Conservation (phyloP, 805 yeast genomes). For the Naumovozyma castellii region DNA sequence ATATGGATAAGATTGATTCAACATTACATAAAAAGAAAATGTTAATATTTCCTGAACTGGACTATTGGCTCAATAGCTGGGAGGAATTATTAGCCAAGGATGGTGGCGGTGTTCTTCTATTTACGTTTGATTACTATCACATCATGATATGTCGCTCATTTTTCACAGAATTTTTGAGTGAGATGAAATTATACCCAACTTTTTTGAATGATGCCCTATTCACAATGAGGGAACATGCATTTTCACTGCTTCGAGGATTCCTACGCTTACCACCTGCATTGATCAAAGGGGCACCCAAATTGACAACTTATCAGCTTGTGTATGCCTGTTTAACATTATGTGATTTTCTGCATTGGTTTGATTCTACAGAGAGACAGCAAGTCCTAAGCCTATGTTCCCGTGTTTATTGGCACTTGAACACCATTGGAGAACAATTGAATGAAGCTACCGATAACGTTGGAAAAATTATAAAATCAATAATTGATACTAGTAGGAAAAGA, state of each 20-base stretch:
- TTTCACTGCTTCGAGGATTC: conserved; percentile 37
- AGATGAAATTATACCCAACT: conserved; percentile 14
- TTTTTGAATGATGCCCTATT: conserved; percentile 28
- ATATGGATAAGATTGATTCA: neutral
- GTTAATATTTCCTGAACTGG: conserved; percentile 28
- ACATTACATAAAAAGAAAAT: conserved; percentile 2
- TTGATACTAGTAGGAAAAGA: conserved; percentile 34
- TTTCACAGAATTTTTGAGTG: conserved; percentile 23
- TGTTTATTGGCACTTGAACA: conserved; percentile 50
- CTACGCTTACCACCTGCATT: conserved; percentile 36
- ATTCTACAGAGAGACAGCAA: conserved; percentile 32
- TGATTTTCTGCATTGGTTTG: conserved; percentile 36
- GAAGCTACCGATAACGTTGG: conserved; percentile 56
- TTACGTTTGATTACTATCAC: conserved; percentile 41
- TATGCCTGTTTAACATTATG: conserved; percentile 46
- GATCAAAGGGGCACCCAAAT: conserved; percentile 47
- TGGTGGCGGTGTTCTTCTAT: conserved; percentile 39
- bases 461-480: conserved; percentile 41
- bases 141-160: conserved; percentile 34
- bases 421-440: conserved; percentile 46
- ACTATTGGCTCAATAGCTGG: conserved; percentile 42
- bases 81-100: conserved; percentile 37
- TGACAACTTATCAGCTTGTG: conserved; percentile 42
- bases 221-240: conserved; percentile 39
- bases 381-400: conserved; percentile 40